Conservation (phyloP, 805 yeast species). For the Maudiozyma barnettii region DNA sequence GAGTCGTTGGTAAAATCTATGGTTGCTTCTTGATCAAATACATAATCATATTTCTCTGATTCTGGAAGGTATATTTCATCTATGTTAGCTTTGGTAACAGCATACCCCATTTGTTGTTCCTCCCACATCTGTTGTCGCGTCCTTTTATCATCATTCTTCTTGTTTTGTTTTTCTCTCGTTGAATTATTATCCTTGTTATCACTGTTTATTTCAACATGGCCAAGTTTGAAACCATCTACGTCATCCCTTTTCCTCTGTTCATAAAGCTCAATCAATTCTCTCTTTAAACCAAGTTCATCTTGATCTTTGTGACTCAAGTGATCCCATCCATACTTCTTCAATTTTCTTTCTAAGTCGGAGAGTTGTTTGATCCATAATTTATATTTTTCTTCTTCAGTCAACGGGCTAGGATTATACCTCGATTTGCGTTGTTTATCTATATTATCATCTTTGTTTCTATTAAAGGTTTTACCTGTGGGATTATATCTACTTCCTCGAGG, state of each 20-base stretch:
- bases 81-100: constrained; percentile 13
- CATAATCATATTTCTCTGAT: constrained; percentile 54
- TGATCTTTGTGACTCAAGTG: constrained; percentile 40
- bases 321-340: constrained; percentile 45
- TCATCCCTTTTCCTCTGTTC: constrained; percentile 32
- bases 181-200: background rate
- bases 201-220: constrained; percentile 34
- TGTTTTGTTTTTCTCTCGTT: constrained; percentile 9
- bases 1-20: constrained; percentile 45
- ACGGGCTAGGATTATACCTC: background rate
- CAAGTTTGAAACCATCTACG: constrained; percentile 39
- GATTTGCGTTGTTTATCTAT: background rate
- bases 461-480: background rate
- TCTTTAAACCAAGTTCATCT: constrained; percentile 42
- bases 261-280: constrained; percentile 39
- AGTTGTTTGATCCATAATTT: constrained; percentile 39
- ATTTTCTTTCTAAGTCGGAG: constrained; percentile 39
- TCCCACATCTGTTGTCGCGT: constrained; percentile 31
- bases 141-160: constrained; percentile 22
- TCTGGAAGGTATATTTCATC: constrained; percentile 23
- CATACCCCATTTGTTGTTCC: constrained; percentile 24
- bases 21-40: constrained; percentile 58
- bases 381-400: constrained; percentile 28
- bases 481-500: background rate
- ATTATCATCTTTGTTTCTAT: background rate